Conservation (phyloP, 2,329 filamentous ascomycete species). For the Thermochaetoides dissita region DNA sequence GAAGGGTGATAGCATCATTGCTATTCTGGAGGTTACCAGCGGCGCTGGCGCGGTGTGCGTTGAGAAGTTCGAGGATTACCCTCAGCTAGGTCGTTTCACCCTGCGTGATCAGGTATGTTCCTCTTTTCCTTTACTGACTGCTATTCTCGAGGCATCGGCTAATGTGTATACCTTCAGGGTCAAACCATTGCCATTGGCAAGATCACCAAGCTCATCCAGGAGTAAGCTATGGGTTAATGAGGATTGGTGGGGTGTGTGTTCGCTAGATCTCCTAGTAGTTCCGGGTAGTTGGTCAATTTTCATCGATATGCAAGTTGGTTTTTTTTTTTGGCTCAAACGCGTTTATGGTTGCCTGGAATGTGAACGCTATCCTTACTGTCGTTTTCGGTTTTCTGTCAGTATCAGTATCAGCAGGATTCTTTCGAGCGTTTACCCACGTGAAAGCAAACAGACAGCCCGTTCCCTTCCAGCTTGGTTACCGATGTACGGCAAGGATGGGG, state of each 20-base stretch:
- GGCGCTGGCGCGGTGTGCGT: constrained; percentile 80
- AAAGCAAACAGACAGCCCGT: no score
- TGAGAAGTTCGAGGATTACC: constrained; percentile 89
- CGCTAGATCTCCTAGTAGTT: background rate
- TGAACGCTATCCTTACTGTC: no score
- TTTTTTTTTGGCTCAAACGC: no score
- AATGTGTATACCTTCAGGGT: constrained; percentile 50
- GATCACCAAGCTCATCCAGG: constrained; percentile 75
- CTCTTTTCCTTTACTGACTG: background rate
- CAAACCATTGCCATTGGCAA: constrained; percentile 99
- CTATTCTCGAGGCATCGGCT: constrained; percentile 1
- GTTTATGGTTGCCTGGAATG: no score
- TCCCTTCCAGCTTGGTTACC: no score
- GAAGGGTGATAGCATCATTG: constrained; percentile 72
- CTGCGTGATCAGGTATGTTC: constrained; percentile 65
- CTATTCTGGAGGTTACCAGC: constrained; percentile 73
- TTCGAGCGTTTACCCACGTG: no score
- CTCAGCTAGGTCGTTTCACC: constrained; percentile 84
- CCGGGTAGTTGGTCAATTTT: background rate
- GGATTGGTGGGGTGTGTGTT: no score
- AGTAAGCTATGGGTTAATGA: no score
- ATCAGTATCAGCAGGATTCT: no score
- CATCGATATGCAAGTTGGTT: background rate
- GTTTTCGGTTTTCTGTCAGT: no score
- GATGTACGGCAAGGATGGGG: no score